phyloP scores from a whole-genome alignment of 148 eudicot species.

The Camellia lanceoleosa region DNA sequence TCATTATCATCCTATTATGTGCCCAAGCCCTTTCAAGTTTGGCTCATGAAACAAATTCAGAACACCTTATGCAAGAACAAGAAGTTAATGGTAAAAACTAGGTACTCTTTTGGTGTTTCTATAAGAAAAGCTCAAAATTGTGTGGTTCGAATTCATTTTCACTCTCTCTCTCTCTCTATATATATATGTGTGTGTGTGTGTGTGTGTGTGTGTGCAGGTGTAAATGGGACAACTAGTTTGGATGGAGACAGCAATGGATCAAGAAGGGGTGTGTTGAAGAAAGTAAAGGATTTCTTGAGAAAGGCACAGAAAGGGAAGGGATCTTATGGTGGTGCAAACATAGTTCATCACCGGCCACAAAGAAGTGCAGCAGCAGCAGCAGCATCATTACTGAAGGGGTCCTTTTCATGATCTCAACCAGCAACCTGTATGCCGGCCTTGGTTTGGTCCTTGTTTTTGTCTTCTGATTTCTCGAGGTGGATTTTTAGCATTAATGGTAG shows the following conservation, averaged over 20 bases:
- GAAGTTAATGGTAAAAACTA: constrained; percentile 3
- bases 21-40: constrained; percentile 7
- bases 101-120: too few relatives aligned
- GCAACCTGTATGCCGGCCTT: background rate
- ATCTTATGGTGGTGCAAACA: constrained; percentile 23
- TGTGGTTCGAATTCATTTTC: too few relatives aligned
- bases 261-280: background rate
- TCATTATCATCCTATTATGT: constrained; percentile 13
- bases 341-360: constrained; percentile 3
- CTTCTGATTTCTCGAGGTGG: background rate
- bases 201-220: background rate
- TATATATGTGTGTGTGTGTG: too few relatives aligned
- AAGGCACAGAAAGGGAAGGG: constrained; percentile 19
- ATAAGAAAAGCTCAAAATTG: background rate
- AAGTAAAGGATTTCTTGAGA: background rate
- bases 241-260: background rate
- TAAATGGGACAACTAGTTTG: constrained; percentile 1
- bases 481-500: background rate
- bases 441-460: background rate
- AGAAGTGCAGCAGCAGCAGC: background rate
- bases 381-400: background rate
- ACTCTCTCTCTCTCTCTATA: background rate
- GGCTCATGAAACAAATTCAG: background rate
- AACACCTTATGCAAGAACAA: background rate
- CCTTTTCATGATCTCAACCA: background rate